These are phyloP conservation scores for Trichoderma sp. DNA, from an alignment of 2,329 filamentous ascomycete species.

Conservation along the genomic window DNA sequence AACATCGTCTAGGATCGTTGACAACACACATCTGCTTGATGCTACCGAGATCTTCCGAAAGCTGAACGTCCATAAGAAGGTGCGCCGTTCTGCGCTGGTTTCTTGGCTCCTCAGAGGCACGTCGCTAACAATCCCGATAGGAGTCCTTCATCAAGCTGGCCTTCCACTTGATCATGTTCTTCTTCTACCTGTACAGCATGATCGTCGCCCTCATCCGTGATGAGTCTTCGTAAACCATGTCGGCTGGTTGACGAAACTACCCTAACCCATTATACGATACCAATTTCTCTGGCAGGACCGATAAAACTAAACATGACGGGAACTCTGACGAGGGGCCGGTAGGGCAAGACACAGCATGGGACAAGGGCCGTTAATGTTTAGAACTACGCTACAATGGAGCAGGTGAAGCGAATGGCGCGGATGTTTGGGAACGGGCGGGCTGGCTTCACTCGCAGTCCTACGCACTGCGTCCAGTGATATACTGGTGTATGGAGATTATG, in stretches of 20 bases:
- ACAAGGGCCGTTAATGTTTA: constrained; percentile 12
- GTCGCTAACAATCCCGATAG: constrained; percentile 46
- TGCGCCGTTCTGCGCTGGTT: constrained; percentile 36
- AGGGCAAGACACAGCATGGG: constrained; percentile 11
- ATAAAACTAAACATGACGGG: constrained; percentile 11
- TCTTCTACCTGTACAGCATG: constrained; percentile 99
- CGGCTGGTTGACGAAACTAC: background rate
- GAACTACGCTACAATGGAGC: constrained; percentile 25
- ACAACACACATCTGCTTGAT: constrained; percentile 95
- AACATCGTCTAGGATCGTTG: constrained; percentile 68
- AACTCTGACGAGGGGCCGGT: constrained; percentile 12
- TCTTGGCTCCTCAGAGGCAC: background rate
- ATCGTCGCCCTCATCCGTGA: constrained; percentile 95
- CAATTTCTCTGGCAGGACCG: constrained; percentile 20
- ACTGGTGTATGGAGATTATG: constrained; percentile 32
- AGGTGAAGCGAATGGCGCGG: constrained; percentile 30
- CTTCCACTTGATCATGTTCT: constrained; percentile 99
- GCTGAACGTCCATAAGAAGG: constrained; percentile 98
- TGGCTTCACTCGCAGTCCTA: constrained; percentile 33
- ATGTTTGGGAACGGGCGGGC: constrained; percentile 27
- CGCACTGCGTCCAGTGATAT: constrained; percentile 32
- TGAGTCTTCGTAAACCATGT: constrained; percentile 71
- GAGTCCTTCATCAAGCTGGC: constrained; percentile 99
- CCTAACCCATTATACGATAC: constrained; percentile 22
- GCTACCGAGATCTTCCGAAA: constrained; percentile 99